A percentile compares a stretch with the other conserved stretches of the same genome.
These are phyloP conservation scores for Cordyceps sp. DNA, from an alignment of 2,329 filamentous ascomycete genomes.

Conservation along the genomic window DNA sequence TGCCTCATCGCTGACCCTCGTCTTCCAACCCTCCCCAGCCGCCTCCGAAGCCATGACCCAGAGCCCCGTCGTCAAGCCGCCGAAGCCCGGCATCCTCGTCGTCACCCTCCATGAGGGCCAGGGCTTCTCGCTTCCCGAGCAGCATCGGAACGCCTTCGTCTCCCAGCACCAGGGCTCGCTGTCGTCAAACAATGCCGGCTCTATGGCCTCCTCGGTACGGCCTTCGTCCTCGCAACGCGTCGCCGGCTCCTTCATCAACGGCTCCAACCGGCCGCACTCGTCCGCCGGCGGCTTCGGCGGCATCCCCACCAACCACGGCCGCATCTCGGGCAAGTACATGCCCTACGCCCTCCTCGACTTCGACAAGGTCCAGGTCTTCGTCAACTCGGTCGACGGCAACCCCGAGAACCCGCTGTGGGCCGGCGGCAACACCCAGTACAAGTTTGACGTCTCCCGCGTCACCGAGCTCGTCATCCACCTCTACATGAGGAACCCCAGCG, in stretches of 20 bases:
- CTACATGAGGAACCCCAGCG: conserved; percentile 84
- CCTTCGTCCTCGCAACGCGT: conserved; percentile 39
- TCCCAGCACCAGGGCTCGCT: conserved; percentile 58
- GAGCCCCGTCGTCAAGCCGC: conserved; percentile 47
- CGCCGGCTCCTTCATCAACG: conserved; percentile 47
- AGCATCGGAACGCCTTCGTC: conserved; percentile 65
- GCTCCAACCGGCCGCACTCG: conserved; percentile 59
- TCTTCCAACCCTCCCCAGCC: conserved; percentile 32
- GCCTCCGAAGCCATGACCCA: conserved; percentile 72
- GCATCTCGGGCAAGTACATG: conserved; percentile 90
- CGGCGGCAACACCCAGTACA: conserved; percentile 97
- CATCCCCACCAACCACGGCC: conserved; percentile 83
- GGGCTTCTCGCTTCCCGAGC: conserved; percentile 79
- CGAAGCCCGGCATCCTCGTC: conserved; percentile 89
- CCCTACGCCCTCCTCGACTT: conserved; percentile 95
- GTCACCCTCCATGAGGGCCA: conserved; percentile 91
- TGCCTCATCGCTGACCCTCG: neutral
- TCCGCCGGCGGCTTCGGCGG: conserved; percentile 68
- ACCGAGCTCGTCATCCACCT: conserved; percentile 84
- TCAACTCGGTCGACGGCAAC: conserved; percentile 88
- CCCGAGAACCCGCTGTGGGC: conserved; percentile 94
- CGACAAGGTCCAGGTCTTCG: conserved; percentile 96
- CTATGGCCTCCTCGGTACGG: conserved; percentile 32
- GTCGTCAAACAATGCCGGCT: conserved; percentile 42
- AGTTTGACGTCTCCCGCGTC: conserved; percentile 93